Conservation (phyloP, 2,329 filamentous ascomycete species). For the Colletotrichum caudatum region DNA sequence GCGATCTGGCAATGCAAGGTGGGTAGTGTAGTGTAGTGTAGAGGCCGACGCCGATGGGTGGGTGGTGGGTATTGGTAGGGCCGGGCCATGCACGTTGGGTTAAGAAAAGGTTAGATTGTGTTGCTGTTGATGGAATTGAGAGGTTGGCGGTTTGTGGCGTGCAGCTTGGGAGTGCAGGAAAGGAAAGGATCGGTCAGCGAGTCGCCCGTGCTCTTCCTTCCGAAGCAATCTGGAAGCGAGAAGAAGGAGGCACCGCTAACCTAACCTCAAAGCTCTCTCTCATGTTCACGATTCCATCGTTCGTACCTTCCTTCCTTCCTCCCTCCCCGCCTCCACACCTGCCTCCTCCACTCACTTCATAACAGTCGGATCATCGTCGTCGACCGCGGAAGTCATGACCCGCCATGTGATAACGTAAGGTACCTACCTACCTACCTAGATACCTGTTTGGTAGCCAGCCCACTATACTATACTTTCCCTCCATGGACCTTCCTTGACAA, state of each 20-base stretch:
- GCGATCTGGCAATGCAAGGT: constrained; percentile 21
- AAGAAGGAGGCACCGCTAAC: constrained; percentile 18
- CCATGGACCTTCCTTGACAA: constrained; percentile 11
- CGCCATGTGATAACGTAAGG: not conserved
- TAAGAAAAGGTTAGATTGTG: constrained; percentile 22
- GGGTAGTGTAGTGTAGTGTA: not conserved
- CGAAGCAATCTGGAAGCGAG: constrained; percentile 19
- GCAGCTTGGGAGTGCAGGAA: constrained; percentile 6
- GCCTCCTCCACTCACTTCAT: not conserved
- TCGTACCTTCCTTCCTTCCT: not conserved
- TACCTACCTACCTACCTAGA: no score
- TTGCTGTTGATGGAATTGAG: constrained; percentile 9
- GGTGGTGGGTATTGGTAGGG: not conserved
- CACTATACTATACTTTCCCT: not conserved
- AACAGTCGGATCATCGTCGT: not conserved
- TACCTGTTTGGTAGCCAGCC: no score
- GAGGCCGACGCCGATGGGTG: not conserved
- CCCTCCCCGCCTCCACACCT: not conserved
- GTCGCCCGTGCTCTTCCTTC: constrained; percentile 30
- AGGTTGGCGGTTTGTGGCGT: constrained; percentile 12
- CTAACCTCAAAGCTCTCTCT: not conserved
- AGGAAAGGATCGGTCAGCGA: constrained; percentile 16
- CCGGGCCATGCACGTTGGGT: constrained; percentile 15
- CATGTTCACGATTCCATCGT: not conserved
- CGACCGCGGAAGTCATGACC: not conserved